Percentiles rank a stretch among this genome's conserved stretches.
Evolutionary conservation across 1,139 yeast species (phyloP).

Genomic region (Casaregolazyma lundiana): DNA sequence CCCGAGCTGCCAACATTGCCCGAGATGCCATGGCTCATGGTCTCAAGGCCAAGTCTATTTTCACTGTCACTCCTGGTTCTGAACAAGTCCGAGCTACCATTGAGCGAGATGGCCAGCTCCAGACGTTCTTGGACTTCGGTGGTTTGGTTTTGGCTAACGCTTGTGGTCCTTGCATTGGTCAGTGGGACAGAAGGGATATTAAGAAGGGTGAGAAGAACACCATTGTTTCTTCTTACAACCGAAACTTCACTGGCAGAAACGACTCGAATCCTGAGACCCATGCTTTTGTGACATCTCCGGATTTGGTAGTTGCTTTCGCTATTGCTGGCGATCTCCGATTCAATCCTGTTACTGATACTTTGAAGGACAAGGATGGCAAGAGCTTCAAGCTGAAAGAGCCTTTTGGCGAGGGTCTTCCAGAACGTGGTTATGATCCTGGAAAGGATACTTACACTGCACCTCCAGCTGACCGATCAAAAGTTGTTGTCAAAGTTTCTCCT

Average conservation of each 20-base stretch:
- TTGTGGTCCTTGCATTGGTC: conserved; percentile 99
- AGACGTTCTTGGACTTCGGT: conserved; percentile 76
- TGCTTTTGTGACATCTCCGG: conserved; percentile 96
- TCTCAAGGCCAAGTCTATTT: conserved; percentile 85
- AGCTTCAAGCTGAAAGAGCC: conserved; percentile 74
- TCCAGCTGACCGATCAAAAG: conserved; percentile 77
- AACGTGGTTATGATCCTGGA: conserved; percentile 85
- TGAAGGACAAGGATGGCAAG: conserved; percentile 60
- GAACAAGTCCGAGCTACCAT: conserved; percentile 97
- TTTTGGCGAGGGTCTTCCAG: conserved; percentile 83
- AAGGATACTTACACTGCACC: conserved; percentile 97
- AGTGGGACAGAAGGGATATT: conserved; percentile 74
- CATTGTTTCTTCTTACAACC: conserved; percentile 90
- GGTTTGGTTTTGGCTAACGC: conserved; percentile 94
- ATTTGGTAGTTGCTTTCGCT: conserved; percentile 93
- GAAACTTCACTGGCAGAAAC: conserved; percentile 95
- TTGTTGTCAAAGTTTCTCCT: conserved; percentile 76
- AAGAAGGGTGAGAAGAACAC: conserved; percentile 85
- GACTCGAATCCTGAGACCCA: conserved; percentile 96
- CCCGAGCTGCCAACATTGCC: conserved; percentile 85
- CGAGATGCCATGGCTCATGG: conserved; percentile 82
- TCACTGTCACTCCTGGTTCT: conserved; percentile 96
- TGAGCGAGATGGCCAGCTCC: conserved; percentile 86
- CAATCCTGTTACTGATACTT: conserved; percentile 80
- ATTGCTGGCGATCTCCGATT: conserved; percentile 86